Conservation (phyloP, 1,284 basidiomycete genomes). For the Ceratobasidium papillatum region DNA sequence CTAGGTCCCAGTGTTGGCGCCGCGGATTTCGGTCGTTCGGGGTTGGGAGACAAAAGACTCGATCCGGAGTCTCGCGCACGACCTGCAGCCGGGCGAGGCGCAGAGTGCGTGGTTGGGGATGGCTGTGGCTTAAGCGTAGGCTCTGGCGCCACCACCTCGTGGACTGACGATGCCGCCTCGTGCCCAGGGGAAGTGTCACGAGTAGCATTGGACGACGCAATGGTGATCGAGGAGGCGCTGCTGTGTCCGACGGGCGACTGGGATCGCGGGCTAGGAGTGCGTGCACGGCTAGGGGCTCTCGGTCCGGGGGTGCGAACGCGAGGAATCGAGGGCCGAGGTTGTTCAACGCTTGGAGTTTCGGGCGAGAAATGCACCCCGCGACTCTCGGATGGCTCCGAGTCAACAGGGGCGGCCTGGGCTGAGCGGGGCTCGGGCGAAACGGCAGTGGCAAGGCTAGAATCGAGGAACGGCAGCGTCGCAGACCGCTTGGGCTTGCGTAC, state of each 20-base stretch:
- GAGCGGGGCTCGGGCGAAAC: not conserved
- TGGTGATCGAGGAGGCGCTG: not conserved
- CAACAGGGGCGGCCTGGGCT: not conserved
- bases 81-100: conserved; percentile 10
- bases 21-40: conserved; percentile 38
- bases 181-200: conserved; percentile 26
- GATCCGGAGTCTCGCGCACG: conserved; percentile 21
- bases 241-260: conserved; percentile 25
- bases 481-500: conserved; percentile 23
- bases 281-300: conserved; percentile 16
- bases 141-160: conserved; percentile 26
- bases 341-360: conserved; percentile 4
- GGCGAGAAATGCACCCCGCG: conserved; percentile 26
- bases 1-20: not conserved
- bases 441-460: not conserved
- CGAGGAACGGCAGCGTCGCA: conserved; percentile 21
- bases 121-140: conserved; percentile 19
- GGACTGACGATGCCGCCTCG: conserved; percentile 18
- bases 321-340: conserved; percentile 15
- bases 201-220: conserved; percentile 32
- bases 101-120: not conserved
- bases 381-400: conserved; percentile 19
- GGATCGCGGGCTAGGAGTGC: conserved; percentile 40
- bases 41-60: not conserved
- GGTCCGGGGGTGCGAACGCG: conserved; percentile 34